A percentile compares a stretch with the other conserved stretches of the same genome.
Evolutionary conservation across 2,329 filamentous ascomycete species (phyloP).

Genomic region (Monosporascus sp.): DNA sequence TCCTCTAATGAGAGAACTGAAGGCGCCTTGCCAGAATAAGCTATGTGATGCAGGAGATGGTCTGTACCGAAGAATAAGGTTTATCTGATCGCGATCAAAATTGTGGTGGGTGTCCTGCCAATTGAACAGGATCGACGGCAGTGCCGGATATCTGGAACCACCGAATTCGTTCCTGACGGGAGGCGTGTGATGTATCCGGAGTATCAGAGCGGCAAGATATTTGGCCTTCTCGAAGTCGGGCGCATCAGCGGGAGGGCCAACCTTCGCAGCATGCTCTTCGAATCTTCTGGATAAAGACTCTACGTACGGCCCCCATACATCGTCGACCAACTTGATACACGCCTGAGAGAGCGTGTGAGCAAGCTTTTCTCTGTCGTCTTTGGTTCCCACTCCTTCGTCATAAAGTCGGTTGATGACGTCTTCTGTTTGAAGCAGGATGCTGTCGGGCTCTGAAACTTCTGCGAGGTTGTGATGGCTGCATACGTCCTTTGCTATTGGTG

Average conservation of each 20-base stretch:
- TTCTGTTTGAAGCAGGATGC: constrained; percentile 72
- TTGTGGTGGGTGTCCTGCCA: constrained; percentile 78
- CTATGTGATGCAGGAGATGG: constrained; percentile 72
- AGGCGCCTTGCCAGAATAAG: constrained; percentile 83
- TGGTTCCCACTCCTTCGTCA: constrained; percentile 51
- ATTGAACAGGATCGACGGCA: constrained; percentile 74
- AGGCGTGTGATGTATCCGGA: constrained; percentile 70
- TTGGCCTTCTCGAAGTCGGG: constrained; percentile 68
- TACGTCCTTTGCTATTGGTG: constrained; percentile 66
- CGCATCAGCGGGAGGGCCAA: constrained; percentile 59
- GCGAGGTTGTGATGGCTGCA: constrained; percentile 55
- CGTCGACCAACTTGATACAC: constrained; percentile 42
- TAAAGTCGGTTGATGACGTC: constrained; percentile 61
- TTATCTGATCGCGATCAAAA: constrained; percentile 61
- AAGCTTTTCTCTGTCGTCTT: constrained; percentile 51
- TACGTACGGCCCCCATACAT: constrained; percentile 50
- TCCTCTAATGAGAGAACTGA: constrained; percentile 68
- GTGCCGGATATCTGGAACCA: constrained; percentile 39
- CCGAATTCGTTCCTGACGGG: constrained; percentile 33
- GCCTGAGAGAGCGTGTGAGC: constrained; percentile 51
- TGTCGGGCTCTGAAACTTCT: constrained; percentile 60
- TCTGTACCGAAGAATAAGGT: constrained; percentile 54
- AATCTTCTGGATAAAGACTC: constrained; percentile 42
- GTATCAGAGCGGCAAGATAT: constrained; percentile 70
- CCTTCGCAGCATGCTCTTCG: constrained; percentile 52